Evolutionary conservation across 2,329 filamentous ascomycete genomes (phyloP).

Genomic region (Lachnellula arida): DNA sequence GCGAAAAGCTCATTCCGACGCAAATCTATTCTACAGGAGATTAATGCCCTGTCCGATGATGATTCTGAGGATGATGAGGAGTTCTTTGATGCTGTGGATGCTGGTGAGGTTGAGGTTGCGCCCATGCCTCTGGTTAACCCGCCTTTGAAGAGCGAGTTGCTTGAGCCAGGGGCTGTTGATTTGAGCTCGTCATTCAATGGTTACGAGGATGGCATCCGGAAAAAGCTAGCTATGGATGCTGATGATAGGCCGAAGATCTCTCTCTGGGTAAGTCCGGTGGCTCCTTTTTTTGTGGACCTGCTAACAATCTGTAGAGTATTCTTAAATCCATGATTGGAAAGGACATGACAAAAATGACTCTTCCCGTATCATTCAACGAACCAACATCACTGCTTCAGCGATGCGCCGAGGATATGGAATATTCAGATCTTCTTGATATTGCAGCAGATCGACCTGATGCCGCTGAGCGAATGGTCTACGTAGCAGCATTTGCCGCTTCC

Average conservation of each 20-base stretch:
- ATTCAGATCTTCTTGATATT: slow-evolving; percentile 83
- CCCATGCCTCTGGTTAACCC: slow-evolving; percentile 48
- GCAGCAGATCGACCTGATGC: slow-evolving; percentile 83
- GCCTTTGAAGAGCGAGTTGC: slow-evolving; percentile 37
- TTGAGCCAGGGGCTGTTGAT: slow-evolving; percentile 49
- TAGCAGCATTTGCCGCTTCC: slow-evolving; percentile 91
- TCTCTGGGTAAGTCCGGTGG: slow-evolving; percentile 70
- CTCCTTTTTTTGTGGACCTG: not conserved
- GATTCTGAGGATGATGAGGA: slow-evolving; percentile 84
- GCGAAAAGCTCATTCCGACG: slow-evolving; percentile 45
- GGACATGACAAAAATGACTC: slow-evolving; percentile 99
- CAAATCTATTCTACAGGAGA: slow-evolving; percentile 63
- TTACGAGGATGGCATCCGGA: slow-evolving; percentile 84
- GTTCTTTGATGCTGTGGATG: slow-evolving; percentile 96
- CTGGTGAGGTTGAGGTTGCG: slow-evolving; percentile 80
- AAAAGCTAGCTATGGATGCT: slow-evolving; percentile 78
- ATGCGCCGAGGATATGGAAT: slow-evolving; percentile 97
- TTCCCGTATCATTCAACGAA: slow-evolving; percentile 98
- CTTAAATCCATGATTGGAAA: slow-evolving; percentile 99
- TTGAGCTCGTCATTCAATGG: slow-evolving; percentile 78
- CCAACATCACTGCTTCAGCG: slow-evolving; percentile 93
- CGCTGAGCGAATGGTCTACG: slow-evolving; percentile 87
- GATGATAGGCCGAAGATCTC: slow-evolving; percentile 92
- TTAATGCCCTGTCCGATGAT: slow-evolving; percentile 66
- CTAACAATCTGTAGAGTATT: slow-evolving; percentile 62